Base-by-base conservation (phyloP, 305 asterid genomes). In the Plantago rigida region DNA sequence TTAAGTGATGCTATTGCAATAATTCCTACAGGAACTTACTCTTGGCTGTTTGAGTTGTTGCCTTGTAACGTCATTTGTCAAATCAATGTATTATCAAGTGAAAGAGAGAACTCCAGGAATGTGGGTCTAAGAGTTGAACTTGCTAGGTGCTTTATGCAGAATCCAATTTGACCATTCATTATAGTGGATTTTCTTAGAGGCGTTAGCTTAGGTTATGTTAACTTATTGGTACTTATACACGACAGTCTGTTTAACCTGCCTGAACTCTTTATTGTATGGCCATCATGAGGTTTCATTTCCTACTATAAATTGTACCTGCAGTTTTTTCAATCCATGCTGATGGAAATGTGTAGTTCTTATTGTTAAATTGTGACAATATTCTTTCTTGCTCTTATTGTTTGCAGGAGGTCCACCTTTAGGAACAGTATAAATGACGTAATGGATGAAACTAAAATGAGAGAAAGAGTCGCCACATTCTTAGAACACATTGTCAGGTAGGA, bases 401-500 rank as follows among this genome's bases (percentile, higher is more conserved):
- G 65, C 77, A 85, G 95, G 79, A 82, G 76, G 73, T 79, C 77
- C 63, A 56, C 79, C 51, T 68, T 77, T 71, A 78, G 82, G 71
- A 75, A 70, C 62, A 49, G 47, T 65, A 41, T 51, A 56, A 77
- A 52, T 68, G 76, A 64, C 60, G 80, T 67, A 67, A 78, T 71
- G 68, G 85, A 77, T 70, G 68, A 67, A 64, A 39, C 64, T 58
- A 59, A 71, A 65, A 65, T 67, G 56, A 78, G 68, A 17, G 87
- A 81, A 63, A 79, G 83, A 77, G 87, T 83, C 62, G 78, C 78
- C 60, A 72, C 74, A 67, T 80, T 86, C 62, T 76, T 85, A 45
- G 82, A 65, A 59, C 54, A 63, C 66, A 66, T 83, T 69, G 75
- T 88, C 82, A 79, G 89, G 97, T 87, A 75, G 50, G 71, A 60